Percentiles rank a stretch among this genome's conserved stretches.
phyloP scores from a whole-genome alignment of 768 basidiomycete genomes.

The Thelephora ganbajun region DNA sequence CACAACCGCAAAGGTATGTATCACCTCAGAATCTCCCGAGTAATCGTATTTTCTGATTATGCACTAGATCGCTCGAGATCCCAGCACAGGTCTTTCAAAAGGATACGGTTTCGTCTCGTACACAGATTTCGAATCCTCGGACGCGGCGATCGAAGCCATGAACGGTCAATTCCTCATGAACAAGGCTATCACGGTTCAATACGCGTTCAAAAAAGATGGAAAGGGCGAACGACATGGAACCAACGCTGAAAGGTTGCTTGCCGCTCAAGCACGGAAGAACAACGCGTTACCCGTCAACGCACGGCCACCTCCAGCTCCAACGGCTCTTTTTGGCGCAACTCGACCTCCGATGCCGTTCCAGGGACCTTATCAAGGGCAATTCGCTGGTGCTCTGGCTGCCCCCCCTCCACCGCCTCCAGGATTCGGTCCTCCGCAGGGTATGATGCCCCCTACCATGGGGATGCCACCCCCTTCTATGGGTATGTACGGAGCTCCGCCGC shows the following conservation, averaged over 20 bases:
- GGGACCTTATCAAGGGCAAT: conserved; percentile 82
- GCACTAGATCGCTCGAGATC: conserved; percentile 82
- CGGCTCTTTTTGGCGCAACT: conserved; percentile 42
- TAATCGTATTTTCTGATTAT: neutral
- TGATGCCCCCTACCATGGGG: conserved; percentile 33
- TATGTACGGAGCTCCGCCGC: conserved; percentile 27
- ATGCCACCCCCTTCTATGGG: conserved; percentile 23
- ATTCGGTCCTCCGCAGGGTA: conserved; percentile 59
- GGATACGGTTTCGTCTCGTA: conserved; percentile 97
- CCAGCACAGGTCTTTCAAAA: conserved; percentile 73
- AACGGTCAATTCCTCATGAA: conserved; percentile 97
- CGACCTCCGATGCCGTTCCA: conserved; percentile 56
- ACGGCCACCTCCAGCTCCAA: conserved; percentile 63
- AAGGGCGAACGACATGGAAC: conserved; percentile 98
- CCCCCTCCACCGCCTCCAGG: conserved; percentile 66
- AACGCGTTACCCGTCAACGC: conserved; percentile 73
- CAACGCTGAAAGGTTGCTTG: conserved; percentile 88
- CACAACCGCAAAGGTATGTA: conserved; percentile 70
- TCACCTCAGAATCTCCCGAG: conserved; percentile 1
- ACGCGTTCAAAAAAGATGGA: conserved; percentile 98
- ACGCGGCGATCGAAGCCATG: conserved; percentile 94
- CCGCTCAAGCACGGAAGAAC: conserved; percentile 91
- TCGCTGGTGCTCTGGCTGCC: conserved; percentile 69
- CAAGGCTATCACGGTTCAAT: conserved; percentile 93
- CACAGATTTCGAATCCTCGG: conserved; percentile 94